Conservation (phyloP, 2,329 filamentous ascomycete genomes). For the Sporothrix mexicana region DNA sequence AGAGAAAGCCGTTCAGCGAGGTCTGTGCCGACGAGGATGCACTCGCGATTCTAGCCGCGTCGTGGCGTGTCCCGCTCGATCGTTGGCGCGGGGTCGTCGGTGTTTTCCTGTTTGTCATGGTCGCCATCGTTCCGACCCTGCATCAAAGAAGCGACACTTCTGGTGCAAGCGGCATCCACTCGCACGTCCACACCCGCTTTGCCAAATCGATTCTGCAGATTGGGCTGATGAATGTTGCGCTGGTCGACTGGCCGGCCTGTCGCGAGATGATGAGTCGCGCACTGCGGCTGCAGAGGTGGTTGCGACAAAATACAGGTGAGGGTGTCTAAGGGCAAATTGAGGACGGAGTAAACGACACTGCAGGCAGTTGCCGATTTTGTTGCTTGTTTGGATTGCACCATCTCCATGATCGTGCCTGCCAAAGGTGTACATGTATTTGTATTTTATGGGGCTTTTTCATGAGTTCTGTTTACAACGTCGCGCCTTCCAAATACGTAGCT, state of each 20-base stretch:
- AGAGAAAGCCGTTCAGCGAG: conserved; percentile 48
- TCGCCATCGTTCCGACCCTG: conserved; percentile 49
- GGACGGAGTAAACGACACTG: background rate
- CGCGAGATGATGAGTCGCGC: conserved; percentile 29
- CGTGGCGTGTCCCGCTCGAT: conserved; percentile 51
- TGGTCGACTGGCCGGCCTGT: conserved; percentile 34
- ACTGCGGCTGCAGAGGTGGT: conserved; percentile 34
- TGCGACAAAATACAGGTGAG: background rate
- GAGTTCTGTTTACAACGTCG: background rate
- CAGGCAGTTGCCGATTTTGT: background rate
- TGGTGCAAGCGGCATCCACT: background rate
- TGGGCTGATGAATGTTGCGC: conserved; percentile 34
- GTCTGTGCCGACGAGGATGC: conserved; percentile 49
- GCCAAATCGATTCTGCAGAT: conserved; percentile 34
- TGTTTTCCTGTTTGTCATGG: conserved; percentile 52
- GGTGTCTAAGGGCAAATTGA: background rate
- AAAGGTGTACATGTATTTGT: background rate
- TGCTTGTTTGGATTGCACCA: background rate
- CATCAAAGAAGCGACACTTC: conserved; percentile 25
- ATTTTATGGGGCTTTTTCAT: background rate
- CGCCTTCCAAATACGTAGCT: background rate
- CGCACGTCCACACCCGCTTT: conserved; percentile 33
- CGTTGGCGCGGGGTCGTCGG: conserved; percentile 52
- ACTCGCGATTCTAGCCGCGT: conserved; percentile 48
- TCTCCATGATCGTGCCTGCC: background rate